Evolutionary conservation across 1,284 basidiomycete genomes (phyloP).

Genomic region (Chalciporus sp.): DNA sequence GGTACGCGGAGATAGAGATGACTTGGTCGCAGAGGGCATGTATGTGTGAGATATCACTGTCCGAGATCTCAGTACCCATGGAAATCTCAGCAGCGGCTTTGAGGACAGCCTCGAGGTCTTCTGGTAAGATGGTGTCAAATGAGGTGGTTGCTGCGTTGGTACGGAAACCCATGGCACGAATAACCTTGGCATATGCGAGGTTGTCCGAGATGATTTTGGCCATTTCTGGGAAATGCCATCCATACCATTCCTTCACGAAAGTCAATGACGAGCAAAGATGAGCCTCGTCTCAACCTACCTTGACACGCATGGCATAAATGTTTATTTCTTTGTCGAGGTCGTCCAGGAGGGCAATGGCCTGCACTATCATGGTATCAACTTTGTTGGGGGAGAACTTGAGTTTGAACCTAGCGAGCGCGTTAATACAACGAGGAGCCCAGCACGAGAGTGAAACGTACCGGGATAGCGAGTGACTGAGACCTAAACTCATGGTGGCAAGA

Average conservation of each 20-base stretch:
- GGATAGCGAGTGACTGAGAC: slow-evolving; percentile 95
- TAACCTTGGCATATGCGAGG: slow-evolving; percentile 92
- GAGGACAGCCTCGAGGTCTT: slow-evolving; percentile 90
- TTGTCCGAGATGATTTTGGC: slow-evolving; percentile 98
- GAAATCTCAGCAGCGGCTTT: slow-evolving; percentile 95
- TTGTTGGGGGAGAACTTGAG: slow-evolving; percentile 99
- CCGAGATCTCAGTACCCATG: slow-evolving; percentile 99
- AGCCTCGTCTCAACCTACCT: slow-evolving; percentile 55
- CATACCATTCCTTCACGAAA: slow-evolving; percentile 91
- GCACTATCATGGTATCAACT: slow-evolving; percentile 99
- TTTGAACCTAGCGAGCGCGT: slow-evolving; percentile 75
- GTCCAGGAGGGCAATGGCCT: slow-evolving; percentile 97
- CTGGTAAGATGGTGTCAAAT: slow-evolving; percentile 89
- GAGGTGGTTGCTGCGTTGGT: slow-evolving; percentile 89
- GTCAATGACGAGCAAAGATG: slow-evolving; percentile 4
- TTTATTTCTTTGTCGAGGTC: slow-evolving; percentile 99
- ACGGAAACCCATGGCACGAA: slow-evolving; percentile 91
- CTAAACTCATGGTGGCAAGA: slow-evolving; percentile 95
- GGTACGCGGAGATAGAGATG: slow-evolving; percentile 93
- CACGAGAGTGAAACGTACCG: slow-evolving; percentile 49
- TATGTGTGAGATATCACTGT: slow-evolving; percentile 94
- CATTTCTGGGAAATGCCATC: slow-evolving; percentile 99
- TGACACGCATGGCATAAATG: slow-evolving; percentile 98
- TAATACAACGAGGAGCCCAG: slow-evolving; percentile 8
- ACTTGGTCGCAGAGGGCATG: slow-evolving; percentile 96